Percentiles rank a stretch among this genome's conserved stretches.
Evolutionary conservation across 208 protist species (phyloP).

Genomic region (Paratrypanosoma confusum): DNA sequence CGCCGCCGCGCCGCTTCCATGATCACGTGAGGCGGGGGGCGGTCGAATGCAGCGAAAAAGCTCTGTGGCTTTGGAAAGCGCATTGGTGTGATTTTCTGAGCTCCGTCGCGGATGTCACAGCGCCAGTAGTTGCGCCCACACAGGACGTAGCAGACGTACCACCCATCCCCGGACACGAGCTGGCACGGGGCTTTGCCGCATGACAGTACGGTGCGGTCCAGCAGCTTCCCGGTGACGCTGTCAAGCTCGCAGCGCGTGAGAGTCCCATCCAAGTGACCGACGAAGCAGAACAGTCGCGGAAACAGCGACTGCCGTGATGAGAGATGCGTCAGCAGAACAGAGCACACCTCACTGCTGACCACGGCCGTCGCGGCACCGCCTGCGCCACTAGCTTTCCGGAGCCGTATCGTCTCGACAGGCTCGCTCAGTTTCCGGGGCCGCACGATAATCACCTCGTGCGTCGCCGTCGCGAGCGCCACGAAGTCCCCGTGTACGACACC

Average conservation of each 20-base stretch:
- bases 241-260: constrained; percentile 63
- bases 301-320: constrained; percentile 5
- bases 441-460: constrained; percentile 59
- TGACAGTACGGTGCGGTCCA: constrained; percentile 25
- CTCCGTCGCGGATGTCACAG: constrained; percentile 39
- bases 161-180: constrained; percentile 54
- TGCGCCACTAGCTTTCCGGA: constrained; percentile 2
- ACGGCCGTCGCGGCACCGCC: neutral
- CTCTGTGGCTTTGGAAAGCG: constrained; percentile 43
- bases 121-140: constrained; percentile 60
- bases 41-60: constrained; percentile 48
- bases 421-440: constrained; percentile 41
- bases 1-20: neutral
- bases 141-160: constrained; percentile 57
- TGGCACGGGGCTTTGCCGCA: constrained; percentile 53
- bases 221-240: constrained; percentile 35
- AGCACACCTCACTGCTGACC: constrained; percentile 24
- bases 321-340: constrained; percentile 67
- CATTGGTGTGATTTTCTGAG: constrained; percentile 57
- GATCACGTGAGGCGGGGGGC: constrained; percentile 14
- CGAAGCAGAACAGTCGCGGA: constrained; percentile 50
- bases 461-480: constrained; percentile 53
- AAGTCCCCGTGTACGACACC: constrained; percentile 16
- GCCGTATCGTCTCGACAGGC: constrained; percentile 55
- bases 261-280: constrained; percentile 60